Evolutionary conservation across 495 filamentous ascomycete species (phyloP).

Genomic region (Pseudomonodictys pantanalensis): DNA sequence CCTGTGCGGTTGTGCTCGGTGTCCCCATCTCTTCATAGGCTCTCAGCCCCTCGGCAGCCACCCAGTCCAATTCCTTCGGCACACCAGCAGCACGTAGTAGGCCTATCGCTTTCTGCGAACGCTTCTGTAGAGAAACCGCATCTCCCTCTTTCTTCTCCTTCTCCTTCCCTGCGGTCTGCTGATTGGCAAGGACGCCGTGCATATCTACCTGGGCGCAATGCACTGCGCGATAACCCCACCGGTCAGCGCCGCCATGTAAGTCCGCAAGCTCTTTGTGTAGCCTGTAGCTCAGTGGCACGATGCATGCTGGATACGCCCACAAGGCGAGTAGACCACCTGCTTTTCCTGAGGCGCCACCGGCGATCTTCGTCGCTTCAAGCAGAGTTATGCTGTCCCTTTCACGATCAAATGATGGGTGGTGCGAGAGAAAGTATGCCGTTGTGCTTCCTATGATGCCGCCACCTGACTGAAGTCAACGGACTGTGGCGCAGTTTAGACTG

Average conservation of each 20-base stretch:
- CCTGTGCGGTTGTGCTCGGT: slow-evolving; percentile 80
- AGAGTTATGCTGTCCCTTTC: slow-evolving; percentile 75
- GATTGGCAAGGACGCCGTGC: slow-evolving; percentile 44
- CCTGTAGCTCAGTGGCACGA: slow-evolving; percentile 83
- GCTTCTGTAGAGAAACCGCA: slow-evolving; percentile 66
- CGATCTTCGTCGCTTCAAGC: slow-evolving; percentile 83
- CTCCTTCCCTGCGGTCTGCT: slow-evolving; percentile 21
- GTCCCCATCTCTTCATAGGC: slow-evolving; percentile 82
- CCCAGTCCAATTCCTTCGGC: slow-evolving; percentile 84
- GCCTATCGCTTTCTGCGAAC: slow-evolving; percentile 57
- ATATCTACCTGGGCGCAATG: slow-evolving; percentile 71
- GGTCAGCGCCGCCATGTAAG: slow-evolving; percentile 73
- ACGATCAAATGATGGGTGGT: slow-evolving; percentile 80
- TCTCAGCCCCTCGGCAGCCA: slow-evolving; percentile 62
- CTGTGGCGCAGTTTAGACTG: background rate
- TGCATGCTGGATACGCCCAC: slow-evolving; percentile 85
- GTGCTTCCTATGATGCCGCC: slow-evolving; percentile 95
- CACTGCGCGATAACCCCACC: slow-evolving; percentile 85
- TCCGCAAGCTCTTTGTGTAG: slow-evolving; percentile 76
- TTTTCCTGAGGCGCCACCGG: slow-evolving; percentile 90
- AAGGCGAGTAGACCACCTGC: slow-evolving; percentile 86
- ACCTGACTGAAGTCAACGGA: slow-evolving; percentile 45
- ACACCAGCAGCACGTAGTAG: slow-evolving; percentile 61
- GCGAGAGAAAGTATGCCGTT: slow-evolving; percentile 88
- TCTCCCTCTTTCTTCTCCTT: slow-evolving; percentile 43